Conservation (phyloP, 352 stramenopile species). For the Phytophthora nicotianae region DNA sequence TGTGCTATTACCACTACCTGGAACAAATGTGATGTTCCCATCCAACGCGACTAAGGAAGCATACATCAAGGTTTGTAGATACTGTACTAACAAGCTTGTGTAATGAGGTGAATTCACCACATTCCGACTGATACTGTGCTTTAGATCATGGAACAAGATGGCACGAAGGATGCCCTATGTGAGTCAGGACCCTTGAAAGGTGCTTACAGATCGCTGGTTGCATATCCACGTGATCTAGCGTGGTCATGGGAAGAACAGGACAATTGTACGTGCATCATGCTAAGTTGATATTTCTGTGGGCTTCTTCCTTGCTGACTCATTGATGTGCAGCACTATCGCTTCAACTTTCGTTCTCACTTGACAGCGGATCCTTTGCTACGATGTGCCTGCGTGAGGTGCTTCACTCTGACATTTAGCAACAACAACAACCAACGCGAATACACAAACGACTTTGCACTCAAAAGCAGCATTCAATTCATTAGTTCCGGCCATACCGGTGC, state of each 20-base stretch:
- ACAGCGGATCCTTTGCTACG: conserved; percentile 74
- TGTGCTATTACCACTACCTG: conserved; percentile 63
- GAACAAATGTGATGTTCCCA: conserved; percentile 55
- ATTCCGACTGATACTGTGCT: conserved; percentile 1
- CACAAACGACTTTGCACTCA: background rate
- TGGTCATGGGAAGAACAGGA: conserved; percentile 43
- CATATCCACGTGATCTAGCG: conserved; percentile 45
- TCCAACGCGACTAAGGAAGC: conserved; percentile 48
- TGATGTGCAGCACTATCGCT: conserved; percentile 15
- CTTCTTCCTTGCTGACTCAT: conserved; percentile 1
- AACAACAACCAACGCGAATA: background rate
- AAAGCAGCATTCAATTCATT: conserved; percentile 24
- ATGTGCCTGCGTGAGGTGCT: conserved; percentile 82
- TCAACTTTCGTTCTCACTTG: conserved; percentile 60
- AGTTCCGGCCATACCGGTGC: conserved; percentile 21
- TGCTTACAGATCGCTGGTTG: conserved; percentile 60
- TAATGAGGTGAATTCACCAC: background rate
- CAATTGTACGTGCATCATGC: conserved; percentile 18
- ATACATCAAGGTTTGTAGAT: conserved; percentile 46
- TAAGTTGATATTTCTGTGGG: conserved; percentile 1
- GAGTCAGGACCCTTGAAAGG: conserved; percentile 58
- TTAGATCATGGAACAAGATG: conserved; percentile 56
- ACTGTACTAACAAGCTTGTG: background rate
- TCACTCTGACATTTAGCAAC: conserved; percentile 48
- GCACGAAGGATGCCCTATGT: conserved; percentile 44